A percentile compares a stretch with the other conserved stretches of the same genome.
These are phyloP conservation scores for Ustilago bromivora DNA, from an alignment of 1,284 basidiomycete genomes.

Conservation along the genomic window DNA sequence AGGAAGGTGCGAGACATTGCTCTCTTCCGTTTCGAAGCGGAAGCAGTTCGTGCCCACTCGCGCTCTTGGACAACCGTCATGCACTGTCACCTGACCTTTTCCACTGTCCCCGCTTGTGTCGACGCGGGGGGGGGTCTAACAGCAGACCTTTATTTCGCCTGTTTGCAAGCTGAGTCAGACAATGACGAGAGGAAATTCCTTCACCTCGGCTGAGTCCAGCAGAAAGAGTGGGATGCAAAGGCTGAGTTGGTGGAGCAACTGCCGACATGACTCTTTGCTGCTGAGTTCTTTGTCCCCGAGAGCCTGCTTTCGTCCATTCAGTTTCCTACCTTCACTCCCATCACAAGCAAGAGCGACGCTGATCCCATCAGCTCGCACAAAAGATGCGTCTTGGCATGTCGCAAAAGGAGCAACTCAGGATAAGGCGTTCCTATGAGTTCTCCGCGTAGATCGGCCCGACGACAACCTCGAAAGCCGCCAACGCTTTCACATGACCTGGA, in stretches of 20 bases:
- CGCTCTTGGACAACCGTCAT: too few relatives aligned
- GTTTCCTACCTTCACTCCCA: not conserved
- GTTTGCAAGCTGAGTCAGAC: conserved; percentile 7
- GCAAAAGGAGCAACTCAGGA: not conserved
- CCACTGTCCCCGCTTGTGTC: too few relatives aligned
- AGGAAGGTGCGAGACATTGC: too few relatives aligned
- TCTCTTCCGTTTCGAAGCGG: too few relatives aligned
- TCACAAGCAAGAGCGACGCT: not conserved
- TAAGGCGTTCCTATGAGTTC: conserved; percentile 18
- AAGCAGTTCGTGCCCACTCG: too few relatives aligned
- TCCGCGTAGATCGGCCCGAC: conserved; percentile 13
- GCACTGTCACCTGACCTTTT: too few relatives aligned
- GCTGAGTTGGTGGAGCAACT: conserved; percentile 1
- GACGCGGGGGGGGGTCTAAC: too few relatives aligned
- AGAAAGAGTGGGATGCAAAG: conserved; percentile 6
- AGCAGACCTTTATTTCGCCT: too few relatives aligned
- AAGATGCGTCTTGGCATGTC: conserved; percentile 1
- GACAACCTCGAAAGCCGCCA: conserved; percentile 25
- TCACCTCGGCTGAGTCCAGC: not conserved
- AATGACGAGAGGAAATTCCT: conserved; percentile 4
- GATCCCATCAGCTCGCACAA: not conserved
- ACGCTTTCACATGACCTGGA: conserved; percentile 34
- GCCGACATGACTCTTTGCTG: not conserved
- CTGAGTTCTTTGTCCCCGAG: not conserved
- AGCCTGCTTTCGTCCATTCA: not conserved